These are phyloP conservation scores for Chrysanthemum lavandulifolium DNA, from an alignment of 129 eudicot species.

Conservation along the genomic window DNA sequence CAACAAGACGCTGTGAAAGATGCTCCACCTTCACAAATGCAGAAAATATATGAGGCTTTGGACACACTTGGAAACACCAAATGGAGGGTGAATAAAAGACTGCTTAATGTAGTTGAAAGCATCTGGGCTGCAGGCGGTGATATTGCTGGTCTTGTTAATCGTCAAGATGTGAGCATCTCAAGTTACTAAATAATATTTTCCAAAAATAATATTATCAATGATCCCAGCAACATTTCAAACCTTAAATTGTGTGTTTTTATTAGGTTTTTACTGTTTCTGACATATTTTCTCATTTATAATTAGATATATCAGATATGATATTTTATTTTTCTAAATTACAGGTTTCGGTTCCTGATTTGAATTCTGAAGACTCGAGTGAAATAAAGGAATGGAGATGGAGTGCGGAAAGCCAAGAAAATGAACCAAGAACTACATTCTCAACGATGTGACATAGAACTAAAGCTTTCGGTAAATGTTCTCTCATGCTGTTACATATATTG, in stretches of 20 bases:
- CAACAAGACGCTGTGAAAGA: constrained; percentile 73
- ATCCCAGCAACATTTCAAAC: not conserved
- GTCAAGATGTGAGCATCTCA: constrained; percentile 70
- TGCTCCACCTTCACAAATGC: constrained; percentile 68
- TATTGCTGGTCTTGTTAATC: constrained; percentile 76
- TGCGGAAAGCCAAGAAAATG: constrained; percentile 71
- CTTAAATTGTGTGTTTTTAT: not conserved
- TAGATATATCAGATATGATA: not conserved
- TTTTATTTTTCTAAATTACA: constrained; percentile 23
- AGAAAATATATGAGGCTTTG: constrained; percentile 82
- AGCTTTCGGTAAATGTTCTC: constrained; percentile 61
- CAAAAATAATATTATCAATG: not conserved
- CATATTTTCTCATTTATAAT: not conserved
- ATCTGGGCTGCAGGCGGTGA: constrained; percentile 92
- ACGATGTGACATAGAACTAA: constrained; percentile 91
- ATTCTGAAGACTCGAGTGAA: constrained; percentile 56
- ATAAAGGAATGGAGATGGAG: constrained; percentile 73
- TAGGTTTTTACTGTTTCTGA: not conserved
- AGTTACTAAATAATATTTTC: constrained; percentile 1
- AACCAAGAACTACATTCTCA: constrained; percentile 85
- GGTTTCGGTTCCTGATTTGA: constrained; percentile 76
- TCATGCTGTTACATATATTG: too few relatives aligned
- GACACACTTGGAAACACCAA: constrained; percentile 88
- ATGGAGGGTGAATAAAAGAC: constrained; percentile 86
- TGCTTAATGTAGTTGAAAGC: constrained; percentile 75